Percentiles rank a stretch among this genome's conserved stretches.
These are phyloP conservation scores for Emiliania huxleyi DNA, from an alignment of 78 protist genomes.

Conservation along the genomic window DNA sequence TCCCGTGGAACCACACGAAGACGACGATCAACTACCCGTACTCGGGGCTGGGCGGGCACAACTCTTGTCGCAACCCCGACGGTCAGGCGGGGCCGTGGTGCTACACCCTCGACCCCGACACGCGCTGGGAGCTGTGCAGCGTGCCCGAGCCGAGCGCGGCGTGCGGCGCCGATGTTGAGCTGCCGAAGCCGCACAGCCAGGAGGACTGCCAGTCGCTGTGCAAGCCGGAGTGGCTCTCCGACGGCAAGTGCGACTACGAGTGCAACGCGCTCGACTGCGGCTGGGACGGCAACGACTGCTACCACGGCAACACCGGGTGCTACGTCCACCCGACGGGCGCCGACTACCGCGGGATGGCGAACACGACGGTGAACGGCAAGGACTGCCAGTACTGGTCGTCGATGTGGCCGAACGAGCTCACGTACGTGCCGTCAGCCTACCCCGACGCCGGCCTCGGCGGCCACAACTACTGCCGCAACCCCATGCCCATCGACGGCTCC, in stretches of 20 bases:
- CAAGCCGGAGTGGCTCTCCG: background rate
- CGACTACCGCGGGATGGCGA: background rate
- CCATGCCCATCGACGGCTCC: background rate
- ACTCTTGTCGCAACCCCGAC: too few relatives aligned
- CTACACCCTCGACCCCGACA: too few relatives aligned
- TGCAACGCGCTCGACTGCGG: background rate
- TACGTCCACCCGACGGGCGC: background rate
- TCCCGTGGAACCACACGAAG: background rate
- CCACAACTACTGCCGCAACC: conserved; percentile 4
- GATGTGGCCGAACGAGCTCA: background rate
- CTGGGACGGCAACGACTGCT: background rate
- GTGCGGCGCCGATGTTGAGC: too few relatives aligned
- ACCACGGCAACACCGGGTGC: background rate
- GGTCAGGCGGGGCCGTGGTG: too few relatives aligned
- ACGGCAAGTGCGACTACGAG: background rate
- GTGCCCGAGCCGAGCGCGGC: too few relatives aligned
- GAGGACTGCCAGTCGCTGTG: too few relatives aligned
- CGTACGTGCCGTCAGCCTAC: background rate
- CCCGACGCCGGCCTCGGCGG: background rate
- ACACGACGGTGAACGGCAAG: background rate
- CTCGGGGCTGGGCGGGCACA: too few relatives aligned
- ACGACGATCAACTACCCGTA: too few relatives aligned
- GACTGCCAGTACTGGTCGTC: background rate
- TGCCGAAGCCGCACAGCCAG: too few relatives aligned
- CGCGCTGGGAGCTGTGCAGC: too few relatives aligned